phyloP scores from a whole-genome alignment of 345 rosid genomes.

The Arabidopsis suecica region DNA sequence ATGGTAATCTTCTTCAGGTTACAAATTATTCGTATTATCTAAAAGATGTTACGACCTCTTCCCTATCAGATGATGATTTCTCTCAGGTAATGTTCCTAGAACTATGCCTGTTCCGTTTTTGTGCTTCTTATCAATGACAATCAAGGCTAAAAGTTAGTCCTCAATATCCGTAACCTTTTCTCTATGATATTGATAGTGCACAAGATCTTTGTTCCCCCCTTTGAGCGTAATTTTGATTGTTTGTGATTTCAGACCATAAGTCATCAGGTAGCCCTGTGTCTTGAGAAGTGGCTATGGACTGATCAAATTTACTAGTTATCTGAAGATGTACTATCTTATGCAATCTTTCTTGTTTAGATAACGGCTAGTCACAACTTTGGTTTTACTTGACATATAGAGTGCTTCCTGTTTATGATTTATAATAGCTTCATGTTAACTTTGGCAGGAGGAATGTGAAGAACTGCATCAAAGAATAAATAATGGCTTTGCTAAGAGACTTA shows the following conservation, averaged over 20 bases:
- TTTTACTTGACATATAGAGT: background rate
- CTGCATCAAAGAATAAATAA: constrained; percentile 58
- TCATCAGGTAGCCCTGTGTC: constrained; percentile 11
- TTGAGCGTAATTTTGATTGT: background rate
- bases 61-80: constrained; percentile 77
- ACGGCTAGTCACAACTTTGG: background rate
- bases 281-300: background rate
- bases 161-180: constrained; percentile 16
- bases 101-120: background rate
- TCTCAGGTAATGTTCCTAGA: constrained; percentile 54
- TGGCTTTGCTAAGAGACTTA: constrained; percentile 62
- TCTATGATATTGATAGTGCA: constrained; percentile 1
- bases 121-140: background rate
- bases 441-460: constrained; percentile 88
- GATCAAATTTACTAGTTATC: constrained; percentile 2
- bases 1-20: constrained; percentile 60
- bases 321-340: constrained; percentile 10
- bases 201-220: background rate
- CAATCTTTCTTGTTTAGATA: background rate
- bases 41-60: constrained; percentile 53
- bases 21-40: constrained; percentile 48
- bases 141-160: constrained; percentile 45
- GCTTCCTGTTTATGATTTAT: constrained; percentile 8
- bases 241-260: background rate
- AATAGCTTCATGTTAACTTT: constrained; percentile 37